phyloP scores from a whole-genome alignment of 805 yeast species.

The Kazachstania kunashirensis region DNA sequence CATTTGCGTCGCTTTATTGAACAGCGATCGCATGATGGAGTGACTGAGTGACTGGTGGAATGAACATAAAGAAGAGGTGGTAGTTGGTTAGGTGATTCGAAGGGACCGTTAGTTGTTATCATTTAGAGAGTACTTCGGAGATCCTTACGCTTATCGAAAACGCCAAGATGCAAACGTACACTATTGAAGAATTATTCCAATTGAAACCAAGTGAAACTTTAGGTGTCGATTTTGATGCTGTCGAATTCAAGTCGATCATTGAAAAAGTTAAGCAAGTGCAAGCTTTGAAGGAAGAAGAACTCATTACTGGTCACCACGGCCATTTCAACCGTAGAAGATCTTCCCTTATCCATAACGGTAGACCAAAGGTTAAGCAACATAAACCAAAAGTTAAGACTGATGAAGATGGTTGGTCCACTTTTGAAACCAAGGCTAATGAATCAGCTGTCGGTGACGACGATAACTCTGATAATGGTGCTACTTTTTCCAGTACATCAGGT shows the following conservation, averaged over 20 bases:
- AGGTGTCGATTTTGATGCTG: constrained; percentile 55
- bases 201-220: constrained; percentile 47
- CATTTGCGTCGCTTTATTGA: no score
- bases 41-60: no score
- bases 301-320: constrained; percentile 22
- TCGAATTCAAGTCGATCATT: constrained; percentile 54
- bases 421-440: constrained; percentile 35
- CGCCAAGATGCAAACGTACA: constrained; percentile 33
- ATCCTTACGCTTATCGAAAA: background rate
- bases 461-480: constrained; percentile 22
- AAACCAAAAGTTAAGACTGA: constrained; percentile 45
- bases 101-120: no score
- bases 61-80: no score
- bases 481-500: constrained; percentile 11
- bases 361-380: constrained; percentile 52
- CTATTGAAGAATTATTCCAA: constrained; percentile 58
- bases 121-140: no score
- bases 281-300: constrained; percentile 29
- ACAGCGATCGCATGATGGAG: no score
- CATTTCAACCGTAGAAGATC: constrained; percentile 54
- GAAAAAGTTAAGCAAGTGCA: constrained; percentile 51
- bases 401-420: constrained; percentile 79
- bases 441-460: constrained; percentile 14
- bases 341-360: constrained; percentile 38
- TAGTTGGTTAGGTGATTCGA: no score